Base-by-base conservation (phyloP, 2,329 filamentous ascomycete genomes). In the Aspergillus luchuensis region DNA sequence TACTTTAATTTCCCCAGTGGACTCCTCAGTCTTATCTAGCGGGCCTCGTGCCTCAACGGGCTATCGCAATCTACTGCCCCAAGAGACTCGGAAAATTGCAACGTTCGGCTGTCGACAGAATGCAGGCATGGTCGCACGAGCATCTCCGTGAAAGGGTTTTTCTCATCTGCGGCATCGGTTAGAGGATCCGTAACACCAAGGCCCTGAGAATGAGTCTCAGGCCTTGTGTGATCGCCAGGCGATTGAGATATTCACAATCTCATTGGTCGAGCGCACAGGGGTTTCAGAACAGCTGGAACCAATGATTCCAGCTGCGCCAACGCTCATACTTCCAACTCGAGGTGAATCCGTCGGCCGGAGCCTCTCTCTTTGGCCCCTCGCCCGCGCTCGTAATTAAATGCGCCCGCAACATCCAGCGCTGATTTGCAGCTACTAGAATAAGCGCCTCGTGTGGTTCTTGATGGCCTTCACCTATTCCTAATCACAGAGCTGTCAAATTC, bases 351-450 rank as follows among this genome's bases (percentile, higher is more conserved):
- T 23, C 50, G 23, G 43, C 33, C 59, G 45, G 61, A 60, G 65
- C 65, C 43, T 28, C 33, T 45, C 21, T 47, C 33, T 45, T 58
- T 59, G 57, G 62, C 56, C 51, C 57, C 56, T 51, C 39, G 41
- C 60, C 62, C 60, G 58, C 63, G 57, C 58, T 61, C 67, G 54
- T 63, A 53, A 63, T 62, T 60, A 58, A 57, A 58, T 67, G 59
- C 65, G 66, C 62, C 55, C 58, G 64, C 64, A 62, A 65, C 66
- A 48, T 25, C 21, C 30, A 13, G 53, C 58, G 47, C 58, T 70
- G 59, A 69, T 71, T 72, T 66, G 67, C 56, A 56, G 30, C 23
- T 28, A 23, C 47, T 30, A 41, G 69, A 69, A 71, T 67, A 70
- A 69, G 70, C 68, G 68, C 68, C 67, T 56, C 48, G 51, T 60